These are phyloP conservation scores for Tetramitus jugosus DNA, from an alignment of 208 protist species.

Conservation along the genomic window DNA sequence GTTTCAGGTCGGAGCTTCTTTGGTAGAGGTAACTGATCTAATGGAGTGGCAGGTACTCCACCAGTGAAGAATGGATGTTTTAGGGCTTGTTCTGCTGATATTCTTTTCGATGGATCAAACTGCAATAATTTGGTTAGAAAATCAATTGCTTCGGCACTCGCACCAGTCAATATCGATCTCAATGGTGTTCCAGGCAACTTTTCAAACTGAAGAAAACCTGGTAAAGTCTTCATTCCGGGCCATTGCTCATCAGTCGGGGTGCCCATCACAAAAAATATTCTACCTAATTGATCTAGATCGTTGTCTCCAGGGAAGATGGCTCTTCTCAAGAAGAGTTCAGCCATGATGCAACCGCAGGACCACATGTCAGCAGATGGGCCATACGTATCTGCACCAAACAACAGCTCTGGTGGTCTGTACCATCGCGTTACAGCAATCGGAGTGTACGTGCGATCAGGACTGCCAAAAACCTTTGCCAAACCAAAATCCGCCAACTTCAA, in stretches of 20 bases:
- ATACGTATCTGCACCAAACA: conserved; percentile 73
- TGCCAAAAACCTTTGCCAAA: not conserved
- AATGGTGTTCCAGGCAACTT: not conserved
- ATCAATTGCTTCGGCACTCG: conserved; percentile 51
- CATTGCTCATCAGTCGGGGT: not conserved
- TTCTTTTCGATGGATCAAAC: conserved; percentile 80
- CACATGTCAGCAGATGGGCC: conserved; percentile 74
- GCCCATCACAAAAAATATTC: conserved; percentile 34
- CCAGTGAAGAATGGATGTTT: conserved; percentile 62
- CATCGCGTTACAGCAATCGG: conserved; percentile 67
- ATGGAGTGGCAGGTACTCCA: not conserved
- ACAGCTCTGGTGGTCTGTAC: conserved; percentile 83
- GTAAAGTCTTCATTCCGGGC: conserved; percentile 74
- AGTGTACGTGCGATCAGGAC: conserved; percentile 15
- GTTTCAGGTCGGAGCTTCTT: no score
- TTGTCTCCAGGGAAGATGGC: conserved; percentile 47
- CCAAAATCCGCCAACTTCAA: conserved; percentile 19
- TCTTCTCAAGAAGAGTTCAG: conserved; percentile 48
- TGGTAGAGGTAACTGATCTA: not conserved
- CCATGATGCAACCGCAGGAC: conserved; percentile 69
- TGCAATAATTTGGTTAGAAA: conserved; percentile 76
- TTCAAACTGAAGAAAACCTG: conserved; percentile 59
- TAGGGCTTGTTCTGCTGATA: conserved; percentile 83
- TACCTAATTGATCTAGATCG: conserved; percentile 67
- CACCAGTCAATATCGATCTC: not conserved